Conservation (phyloP, 1,284 basidiomycete species). For the Entoloma clypeatum region DNA sequence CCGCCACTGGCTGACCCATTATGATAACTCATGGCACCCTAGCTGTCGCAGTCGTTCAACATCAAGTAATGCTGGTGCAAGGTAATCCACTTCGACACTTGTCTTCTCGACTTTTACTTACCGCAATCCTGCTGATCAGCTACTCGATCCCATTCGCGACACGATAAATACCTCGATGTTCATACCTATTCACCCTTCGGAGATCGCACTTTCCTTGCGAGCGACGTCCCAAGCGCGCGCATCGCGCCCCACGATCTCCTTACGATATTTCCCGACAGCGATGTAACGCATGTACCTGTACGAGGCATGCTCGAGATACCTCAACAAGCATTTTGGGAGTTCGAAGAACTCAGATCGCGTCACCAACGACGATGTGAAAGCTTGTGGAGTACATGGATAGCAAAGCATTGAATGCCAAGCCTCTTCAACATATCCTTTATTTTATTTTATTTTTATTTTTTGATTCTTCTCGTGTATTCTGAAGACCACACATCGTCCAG, state of each 20-base stretch:
- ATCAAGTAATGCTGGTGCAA: slow-evolving; percentile 62
- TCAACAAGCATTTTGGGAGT: slow-evolving; percentile 50
- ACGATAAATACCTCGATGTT: slow-evolving; percentile 59
- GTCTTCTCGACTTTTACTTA: slow-evolving; percentile 3
- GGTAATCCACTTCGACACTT: slow-evolving; percentile 34
- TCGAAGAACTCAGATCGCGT: slow-evolving; percentile 44
- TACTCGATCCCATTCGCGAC: slow-evolving; percentile 45
- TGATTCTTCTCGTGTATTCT: too few species aligned
- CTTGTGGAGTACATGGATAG: slow-evolving; percentile 47
- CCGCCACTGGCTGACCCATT: slow-evolving; percentile 1
- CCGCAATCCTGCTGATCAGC: slow-evolving; percentile 33
- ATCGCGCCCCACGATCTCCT: slow-evolving; percentile 55
- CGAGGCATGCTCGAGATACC: slow-evolving; percentile 61
- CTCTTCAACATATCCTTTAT: background rate
- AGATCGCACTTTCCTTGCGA: slow-evolving; percentile 56
- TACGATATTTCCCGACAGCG: slow-evolving; percentile 46
- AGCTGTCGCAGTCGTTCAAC: slow-evolving; percentile 62
- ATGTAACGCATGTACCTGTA: slow-evolving; percentile 32
- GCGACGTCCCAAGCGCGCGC: slow-evolving; percentile 52
- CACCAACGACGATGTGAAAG: slow-evolving; percentile 49
- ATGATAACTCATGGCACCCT: slow-evolving; percentile 56
- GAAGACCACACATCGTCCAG: too few species aligned
- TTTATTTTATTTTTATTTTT: too few species aligned
- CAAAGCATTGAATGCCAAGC: slow-evolving; percentile 24
- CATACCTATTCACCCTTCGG: slow-evolving; percentile 59